Evolutionary conservation across 352 stramenopile genomes (phyloP).

Genomic region (Pythium utonaiense): DNA sequence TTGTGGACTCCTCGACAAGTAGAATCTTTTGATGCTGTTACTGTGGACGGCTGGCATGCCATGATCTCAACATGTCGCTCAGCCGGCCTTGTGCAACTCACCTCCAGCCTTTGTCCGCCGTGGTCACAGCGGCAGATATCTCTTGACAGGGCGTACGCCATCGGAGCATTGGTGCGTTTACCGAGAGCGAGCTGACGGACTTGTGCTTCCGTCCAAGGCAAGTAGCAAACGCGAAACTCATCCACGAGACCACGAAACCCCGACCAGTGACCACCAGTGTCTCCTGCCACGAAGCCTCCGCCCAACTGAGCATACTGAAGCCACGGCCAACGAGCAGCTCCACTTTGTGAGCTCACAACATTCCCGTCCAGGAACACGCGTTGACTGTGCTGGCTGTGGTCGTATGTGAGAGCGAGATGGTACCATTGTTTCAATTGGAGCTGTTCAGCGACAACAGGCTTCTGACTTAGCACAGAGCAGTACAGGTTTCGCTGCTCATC

Average conservation of each 20-base stretch:
- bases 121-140: constrained; percentile 1
- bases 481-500: constrained; percentile 31
- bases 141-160: constrained; percentile 7
- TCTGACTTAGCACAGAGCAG: constrained; percentile 34
- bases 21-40: not conserved
- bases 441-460: constrained; percentile 1
- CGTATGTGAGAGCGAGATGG: constrained; percentile 55
- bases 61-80: constrained; percentile 10
- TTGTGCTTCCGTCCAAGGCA: constrained; percentile 2
- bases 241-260: constrained; percentile 56
- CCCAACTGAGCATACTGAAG: constrained; percentile 50
- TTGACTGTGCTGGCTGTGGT: constrained; percentile 23
- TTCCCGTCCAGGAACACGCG: constrained; percentile 53
- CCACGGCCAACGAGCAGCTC: constrained; percentile 36
- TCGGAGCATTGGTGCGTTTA: constrained; percentile 8
- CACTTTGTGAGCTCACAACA: constrained; percentile 26
- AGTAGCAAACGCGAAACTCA: constrained; percentile 47
- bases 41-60: not conserved
- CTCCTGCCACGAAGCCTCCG: constrained; percentile 39
- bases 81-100: constrained; percentile 3
- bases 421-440: constrained; percentile 43
- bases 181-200: constrained; percentile 1
- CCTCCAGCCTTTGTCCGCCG: not conserved
- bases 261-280: constrained; percentile 47
- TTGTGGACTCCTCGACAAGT: not conserved